These are phyloP conservation scores for Suillus lakei DNA, from an alignment of 768 basidiomycete genomes.

Conservation along the genomic window DNA sequence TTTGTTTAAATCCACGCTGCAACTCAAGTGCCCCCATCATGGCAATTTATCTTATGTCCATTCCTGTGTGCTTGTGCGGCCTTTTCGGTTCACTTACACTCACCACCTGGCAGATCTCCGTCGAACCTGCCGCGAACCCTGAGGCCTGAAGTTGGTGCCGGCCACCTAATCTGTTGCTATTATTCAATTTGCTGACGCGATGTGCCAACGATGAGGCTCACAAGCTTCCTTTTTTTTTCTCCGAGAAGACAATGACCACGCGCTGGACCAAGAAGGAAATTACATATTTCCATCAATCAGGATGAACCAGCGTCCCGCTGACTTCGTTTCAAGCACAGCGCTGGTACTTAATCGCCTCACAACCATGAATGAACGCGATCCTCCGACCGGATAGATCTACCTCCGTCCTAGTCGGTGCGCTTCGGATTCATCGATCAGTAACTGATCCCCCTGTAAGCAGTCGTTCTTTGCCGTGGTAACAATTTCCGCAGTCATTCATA, in stretches of 20 bases:
- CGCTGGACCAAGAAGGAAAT: constrained; percentile 14
- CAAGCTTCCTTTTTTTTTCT: constrained; percentile 34
- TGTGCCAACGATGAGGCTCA: constrained; percentile 7
- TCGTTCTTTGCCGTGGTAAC: constrained; percentile 5
- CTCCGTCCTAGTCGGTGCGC: constrained; percentile 31
- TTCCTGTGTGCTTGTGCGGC: not conserved
- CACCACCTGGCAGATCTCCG: constrained; percentile 21
- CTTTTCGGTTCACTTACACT: constrained; percentile 5
- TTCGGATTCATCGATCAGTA: constrained; percentile 7
- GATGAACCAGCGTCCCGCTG: constrained; percentile 10
- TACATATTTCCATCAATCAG: constrained; percentile 12
- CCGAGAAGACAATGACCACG: constrained; percentile 25
- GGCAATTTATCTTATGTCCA: not conserved
- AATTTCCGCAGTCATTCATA: constrained; percentile 4
- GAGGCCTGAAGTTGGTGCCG: constrained; percentile 14
- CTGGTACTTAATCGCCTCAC: constrained; percentile 21
- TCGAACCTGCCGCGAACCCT: constrained; percentile 18
- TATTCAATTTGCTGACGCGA: constrained; percentile 28
- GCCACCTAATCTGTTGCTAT: constrained; percentile 22
- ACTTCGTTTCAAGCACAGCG: constrained; percentile 28
- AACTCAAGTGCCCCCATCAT: not conserved
- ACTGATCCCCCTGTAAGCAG: constrained; percentile 1
- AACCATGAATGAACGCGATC: constrained; percentile 24
- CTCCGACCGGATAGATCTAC: constrained; percentile 17
- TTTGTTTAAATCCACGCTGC: not conserved